Conservation (phyloP, 83 land plant species). For the Picea mariana region DNA sequence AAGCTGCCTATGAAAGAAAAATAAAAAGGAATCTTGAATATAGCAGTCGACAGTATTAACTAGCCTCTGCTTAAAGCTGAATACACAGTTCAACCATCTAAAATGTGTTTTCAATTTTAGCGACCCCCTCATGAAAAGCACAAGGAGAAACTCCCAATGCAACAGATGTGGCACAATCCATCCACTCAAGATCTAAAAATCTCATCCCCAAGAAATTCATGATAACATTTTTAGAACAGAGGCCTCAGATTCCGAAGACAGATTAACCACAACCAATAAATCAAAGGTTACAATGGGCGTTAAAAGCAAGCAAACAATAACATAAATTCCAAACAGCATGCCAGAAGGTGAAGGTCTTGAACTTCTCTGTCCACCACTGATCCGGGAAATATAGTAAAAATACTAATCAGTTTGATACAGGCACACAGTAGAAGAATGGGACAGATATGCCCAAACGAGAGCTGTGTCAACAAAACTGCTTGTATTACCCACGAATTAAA, state of each 20-base stretch:
- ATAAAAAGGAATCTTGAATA: not conserved
- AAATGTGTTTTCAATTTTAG: not conserved
- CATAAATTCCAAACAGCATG: not conserved
- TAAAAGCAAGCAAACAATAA: not conserved
- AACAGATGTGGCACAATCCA: not conserved
- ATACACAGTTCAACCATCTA: not conserved
- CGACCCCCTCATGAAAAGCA: not conserved
- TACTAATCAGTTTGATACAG: too few species aligned
- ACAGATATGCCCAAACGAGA: not conserved
- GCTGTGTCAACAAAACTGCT: too few species aligned
- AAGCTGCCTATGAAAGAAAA: not conserved
- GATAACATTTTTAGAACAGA: not conserved
- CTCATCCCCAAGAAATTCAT: not conserved
- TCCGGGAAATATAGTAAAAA: not conserved
- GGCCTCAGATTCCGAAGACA: not conserved
- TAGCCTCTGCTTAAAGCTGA: not conserved
- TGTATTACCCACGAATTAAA: too few species aligned
- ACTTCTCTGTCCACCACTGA: not conserved
- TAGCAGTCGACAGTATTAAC: not conserved
- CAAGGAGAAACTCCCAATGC: not conserved
- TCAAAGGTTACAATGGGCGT: not conserved
- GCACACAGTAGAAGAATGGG: not conserved
- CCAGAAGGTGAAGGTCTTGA: not conserved
- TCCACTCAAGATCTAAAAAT: not conserved
- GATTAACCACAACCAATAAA: not conserved